Evolutionary conservation across 2,329 filamentous ascomycete species (phyloP).

Genomic region (Calonectria honghensis): DNA sequence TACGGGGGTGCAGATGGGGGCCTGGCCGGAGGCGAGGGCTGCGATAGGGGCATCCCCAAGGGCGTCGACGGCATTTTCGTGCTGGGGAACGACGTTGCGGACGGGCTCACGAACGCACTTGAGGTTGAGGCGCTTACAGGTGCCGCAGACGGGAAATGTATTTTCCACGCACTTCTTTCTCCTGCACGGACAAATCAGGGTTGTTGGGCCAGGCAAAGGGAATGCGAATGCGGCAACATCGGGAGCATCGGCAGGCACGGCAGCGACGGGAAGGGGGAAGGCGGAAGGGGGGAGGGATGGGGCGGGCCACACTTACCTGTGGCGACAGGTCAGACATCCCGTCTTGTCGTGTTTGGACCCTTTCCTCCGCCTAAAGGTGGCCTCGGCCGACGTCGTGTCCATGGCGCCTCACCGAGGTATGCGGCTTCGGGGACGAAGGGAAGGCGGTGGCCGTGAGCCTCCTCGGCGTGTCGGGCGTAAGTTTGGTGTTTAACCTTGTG

Average conservation of each 20-base stretch:
- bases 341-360: constrained; percentile 36
- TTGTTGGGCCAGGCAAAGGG: not conserved
- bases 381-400: not conserved
- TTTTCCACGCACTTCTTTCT: constrained; percentile 33
- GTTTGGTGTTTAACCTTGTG: not conserved
- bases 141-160: constrained; percentile 28
- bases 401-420: not conserved
- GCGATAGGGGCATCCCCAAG: not conserved
- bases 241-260: not conserved
- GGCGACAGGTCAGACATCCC: constrained; percentile 34
- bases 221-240: not conserved
- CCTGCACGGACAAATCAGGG: not conserved
- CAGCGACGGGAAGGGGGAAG: not conserved
- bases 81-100: constrained; percentile 14
- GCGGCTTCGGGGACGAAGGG: not conserved
- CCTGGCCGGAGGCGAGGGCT: not conserved
- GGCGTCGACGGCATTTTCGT: not conserved
- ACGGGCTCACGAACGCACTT: constrained; percentile 16
- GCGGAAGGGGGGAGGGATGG: too few relatives aligned
- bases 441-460: constrained; percentile 6
- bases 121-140: constrained; percentile 29
- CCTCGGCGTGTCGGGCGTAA: constrained; percentile 22
- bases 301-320: constrained; percentile 29
- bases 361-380: constrained; percentile 17
- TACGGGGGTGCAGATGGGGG: not conserved